Evolutionary conservation across 306 rosid genomes (phyloP).

Genomic region (Cyamopsis tetragonoloba): DNA sequence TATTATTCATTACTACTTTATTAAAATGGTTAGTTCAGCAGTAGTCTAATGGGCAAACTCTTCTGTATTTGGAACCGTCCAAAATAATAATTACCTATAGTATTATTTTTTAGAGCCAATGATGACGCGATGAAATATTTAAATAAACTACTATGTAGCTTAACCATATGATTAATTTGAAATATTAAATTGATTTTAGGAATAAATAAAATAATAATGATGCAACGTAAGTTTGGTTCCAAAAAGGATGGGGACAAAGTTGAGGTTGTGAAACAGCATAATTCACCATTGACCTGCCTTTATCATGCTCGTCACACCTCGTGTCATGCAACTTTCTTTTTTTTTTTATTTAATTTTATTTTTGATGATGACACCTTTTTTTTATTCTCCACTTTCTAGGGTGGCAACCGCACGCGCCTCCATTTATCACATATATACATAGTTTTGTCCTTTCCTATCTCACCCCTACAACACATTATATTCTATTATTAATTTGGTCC

Average conservation of each 20-base stretch:
- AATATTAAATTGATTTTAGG: not conserved
- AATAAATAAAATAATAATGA: not conserved
- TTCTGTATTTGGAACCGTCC: slow-evolving; percentile 54
- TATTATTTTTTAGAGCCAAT: not conserved
- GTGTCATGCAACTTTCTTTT: slow-evolving; percentile 28
- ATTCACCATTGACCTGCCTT: slow-evolving; percentile 35
- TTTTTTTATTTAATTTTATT: slow-evolving; percentile 8
- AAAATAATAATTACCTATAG: slow-evolving; percentile 12
- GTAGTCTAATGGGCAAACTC: slow-evolving; percentile 21
- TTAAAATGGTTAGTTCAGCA: slow-evolving; percentile 39
- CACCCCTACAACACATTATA: not conserved
- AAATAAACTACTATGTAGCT: not conserved
- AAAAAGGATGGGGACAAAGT: slow-evolving; percentile 42
- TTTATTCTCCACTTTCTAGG: slow-evolving; percentile 21
- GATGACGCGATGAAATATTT: not conserved
- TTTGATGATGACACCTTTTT: slow-evolving; percentile 5
- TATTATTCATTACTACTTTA: too few species aligned
- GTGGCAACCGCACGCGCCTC: slow-evolving; percentile 28
- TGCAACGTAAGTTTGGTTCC: slow-evolving; percentile 16
- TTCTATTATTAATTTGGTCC: not conserved
- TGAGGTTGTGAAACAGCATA: slow-evolving; percentile 27
- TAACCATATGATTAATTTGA: slow-evolving; percentile 10
- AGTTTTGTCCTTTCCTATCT: not conserved
- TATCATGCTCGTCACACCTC: slow-evolving; percentile 32
- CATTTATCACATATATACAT: not conserved